These are phyloP conservation scores for Abrus pulchellus DNA, from an alignment of 306 rosid species.

Conservation along the genomic window DNA sequence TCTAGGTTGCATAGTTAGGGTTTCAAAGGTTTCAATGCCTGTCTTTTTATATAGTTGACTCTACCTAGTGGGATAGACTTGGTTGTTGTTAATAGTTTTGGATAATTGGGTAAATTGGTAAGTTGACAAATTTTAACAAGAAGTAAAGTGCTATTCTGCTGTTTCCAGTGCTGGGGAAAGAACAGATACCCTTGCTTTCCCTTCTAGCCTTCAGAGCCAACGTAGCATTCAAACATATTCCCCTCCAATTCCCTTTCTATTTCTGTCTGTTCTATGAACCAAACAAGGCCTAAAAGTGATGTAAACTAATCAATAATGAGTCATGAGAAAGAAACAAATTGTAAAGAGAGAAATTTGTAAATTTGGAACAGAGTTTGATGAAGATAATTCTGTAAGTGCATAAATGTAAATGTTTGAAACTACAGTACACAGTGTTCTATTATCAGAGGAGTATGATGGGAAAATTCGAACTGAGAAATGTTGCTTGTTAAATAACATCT, in stretches of 20 bases:
- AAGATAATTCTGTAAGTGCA: not conserved
- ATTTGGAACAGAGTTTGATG: not conserved
- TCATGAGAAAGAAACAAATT: not conserved
- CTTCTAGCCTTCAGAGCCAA: not conserved
- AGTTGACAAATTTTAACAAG: not conserved
- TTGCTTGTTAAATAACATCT: not conserved
- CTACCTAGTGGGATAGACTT: not conserved
- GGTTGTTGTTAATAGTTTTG: not conserved
- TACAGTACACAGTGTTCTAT: not conserved
- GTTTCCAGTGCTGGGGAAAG: not conserved
- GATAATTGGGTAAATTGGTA: not conserved
- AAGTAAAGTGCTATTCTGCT: not conserved
- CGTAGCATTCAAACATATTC: not conserved
- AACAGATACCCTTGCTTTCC: not conserved
- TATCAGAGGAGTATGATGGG: not conserved
- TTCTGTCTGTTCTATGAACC: not conserved
- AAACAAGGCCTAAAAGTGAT: not conserved
- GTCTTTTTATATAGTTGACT: not conserved
- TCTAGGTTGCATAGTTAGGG: not conserved
- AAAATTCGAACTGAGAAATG: not conserved
- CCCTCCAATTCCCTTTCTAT: not conserved
- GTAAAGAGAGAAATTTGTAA: constrained; percentile 5
- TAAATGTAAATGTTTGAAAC: not conserved
- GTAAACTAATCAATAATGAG: not conserved
- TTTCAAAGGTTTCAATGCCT: not conserved